Evolutionary conservation across 2,329 filamentous ascomycete genomes (phyloP).

Genomic region (Thelonectria rubi): DNA sequence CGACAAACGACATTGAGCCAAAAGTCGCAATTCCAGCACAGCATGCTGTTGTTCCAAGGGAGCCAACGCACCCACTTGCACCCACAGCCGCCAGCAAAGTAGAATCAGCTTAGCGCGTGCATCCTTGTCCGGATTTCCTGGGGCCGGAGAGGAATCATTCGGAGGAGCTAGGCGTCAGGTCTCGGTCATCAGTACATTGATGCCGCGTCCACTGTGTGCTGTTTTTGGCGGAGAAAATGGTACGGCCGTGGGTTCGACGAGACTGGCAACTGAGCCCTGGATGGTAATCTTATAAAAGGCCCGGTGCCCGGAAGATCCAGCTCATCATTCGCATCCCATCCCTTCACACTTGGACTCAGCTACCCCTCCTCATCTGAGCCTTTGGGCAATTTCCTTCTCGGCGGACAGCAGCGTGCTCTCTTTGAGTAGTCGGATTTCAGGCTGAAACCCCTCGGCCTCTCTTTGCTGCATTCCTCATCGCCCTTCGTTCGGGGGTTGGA

Average conservation of each 20-base stretch:
- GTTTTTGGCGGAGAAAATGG: conserved; percentile 7
- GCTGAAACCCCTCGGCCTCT: neutral
- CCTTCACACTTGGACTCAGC: neutral
- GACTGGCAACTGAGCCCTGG: neutral
- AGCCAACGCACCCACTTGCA: neutral
- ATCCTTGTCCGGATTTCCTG: conserved; percentile 6
- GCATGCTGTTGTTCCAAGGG: neutral
- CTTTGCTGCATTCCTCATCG: neutral
- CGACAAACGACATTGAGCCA: too few species aligned
- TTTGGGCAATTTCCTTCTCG: neutral
- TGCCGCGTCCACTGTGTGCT: neutral
- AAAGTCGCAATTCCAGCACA: too few species aligned
- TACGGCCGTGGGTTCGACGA: conserved; percentile 2
- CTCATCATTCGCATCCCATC: conserved; percentile 4
- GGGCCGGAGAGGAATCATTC: conserved; percentile 3
- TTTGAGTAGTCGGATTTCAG: neutral
- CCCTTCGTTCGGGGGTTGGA: neutral
- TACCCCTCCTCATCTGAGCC: neutral
- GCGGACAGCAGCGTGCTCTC: neutral
- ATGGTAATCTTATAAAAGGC: conserved; percentile 8
- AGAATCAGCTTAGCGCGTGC: neutral
- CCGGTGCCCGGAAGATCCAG: conserved; percentile 3
- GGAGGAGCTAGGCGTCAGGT: conserved; percentile 2
- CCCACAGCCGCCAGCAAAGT: conserved; percentile 4
- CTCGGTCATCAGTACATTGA: conserved; percentile 10